Percentiles rank a stretch among this genome's conserved stretches.
Evolutionary conservation across 805 yeast genomes (phyloP).

Genomic region (Sugiyamaella smithiae): DNA sequence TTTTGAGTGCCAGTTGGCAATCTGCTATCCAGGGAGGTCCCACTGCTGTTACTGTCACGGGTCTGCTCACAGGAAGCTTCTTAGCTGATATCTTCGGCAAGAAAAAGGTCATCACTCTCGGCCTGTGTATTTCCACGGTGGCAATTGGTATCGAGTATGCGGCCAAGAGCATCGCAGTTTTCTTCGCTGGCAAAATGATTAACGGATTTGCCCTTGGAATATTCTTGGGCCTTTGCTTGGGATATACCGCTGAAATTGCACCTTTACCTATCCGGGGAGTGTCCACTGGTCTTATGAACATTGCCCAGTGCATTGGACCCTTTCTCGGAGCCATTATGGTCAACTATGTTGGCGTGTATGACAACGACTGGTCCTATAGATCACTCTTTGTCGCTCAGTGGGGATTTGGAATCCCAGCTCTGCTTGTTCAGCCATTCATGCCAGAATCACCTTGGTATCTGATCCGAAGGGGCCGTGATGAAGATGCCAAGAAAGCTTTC

Average conservation of each 20-base stretch:
- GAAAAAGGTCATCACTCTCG: constrained; percentile 8
- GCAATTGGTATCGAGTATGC: constrained; percentile 19
- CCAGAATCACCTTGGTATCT: constrained; percentile 59
- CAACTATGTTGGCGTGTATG: constrained; percentile 13
- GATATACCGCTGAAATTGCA: constrained; percentile 16
- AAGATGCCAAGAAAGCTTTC: constrained; percentile 44
- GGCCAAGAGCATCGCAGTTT: constrained; percentile 10
- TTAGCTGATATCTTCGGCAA: constrained; percentile 17
- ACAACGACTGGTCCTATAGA: constrained; percentile 15
- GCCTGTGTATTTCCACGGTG: constrained; percentile 8
- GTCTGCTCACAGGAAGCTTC: constrained; percentile 12
- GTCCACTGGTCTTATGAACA: constrained; percentile 32
- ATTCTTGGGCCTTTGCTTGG: constrained; percentile 11
- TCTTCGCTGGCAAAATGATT: constrained; percentile 19
- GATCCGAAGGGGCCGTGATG: constrained; percentile 39
- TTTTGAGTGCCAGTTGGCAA: constrained; percentile 18
- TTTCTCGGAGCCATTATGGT: constrained; percentile 16
- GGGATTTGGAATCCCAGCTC: constrained; percentile 22
- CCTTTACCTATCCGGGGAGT: constrained; percentile 31
- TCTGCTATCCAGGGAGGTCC: constrained; percentile 20
- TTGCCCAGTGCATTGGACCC: constrained; percentile 35
- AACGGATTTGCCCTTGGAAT: constrained; percentile 19
- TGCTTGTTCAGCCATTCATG: constrained; percentile 40
- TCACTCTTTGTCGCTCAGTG: constrained; percentile 18
- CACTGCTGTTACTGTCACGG: constrained; percentile 13